A percentile compares a stretch with the other conserved stretches of the same genome.
phyloP scores from a whole-genome alignment of 108 stramenopile genomes.

The Skeletonema potamos region DNA sequence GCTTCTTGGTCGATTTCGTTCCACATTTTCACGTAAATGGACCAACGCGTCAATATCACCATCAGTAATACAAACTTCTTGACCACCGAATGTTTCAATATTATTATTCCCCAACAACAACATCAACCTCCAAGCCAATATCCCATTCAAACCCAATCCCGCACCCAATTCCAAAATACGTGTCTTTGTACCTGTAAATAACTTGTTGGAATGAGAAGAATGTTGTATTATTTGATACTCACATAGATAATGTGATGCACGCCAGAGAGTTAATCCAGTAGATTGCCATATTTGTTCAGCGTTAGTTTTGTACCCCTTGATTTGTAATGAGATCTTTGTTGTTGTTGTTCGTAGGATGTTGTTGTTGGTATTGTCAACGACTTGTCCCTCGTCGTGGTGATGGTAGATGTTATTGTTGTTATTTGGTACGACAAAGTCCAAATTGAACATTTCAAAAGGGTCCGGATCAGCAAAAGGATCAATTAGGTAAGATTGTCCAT shows the following conservation, averaged over 20 bases:
- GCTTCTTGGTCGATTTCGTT: slow-evolving; percentile 4
- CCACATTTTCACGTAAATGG: slow-evolving; percentile 40
- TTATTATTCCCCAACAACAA: neutral
- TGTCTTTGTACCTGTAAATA: neutral
- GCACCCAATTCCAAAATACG: slow-evolving; percentile 63
- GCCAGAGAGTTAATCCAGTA: slow-evolving; percentile 81
- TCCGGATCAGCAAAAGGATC: slow-evolving; percentile 25
- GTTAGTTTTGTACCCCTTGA: slow-evolving; percentile 56
- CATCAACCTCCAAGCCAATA: slow-evolving; percentile 50
- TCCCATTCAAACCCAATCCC: slow-evolving; percentile 70
- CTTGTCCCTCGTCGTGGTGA: slow-evolving; percentile 22
- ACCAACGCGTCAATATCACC: slow-evolving; percentile 43
- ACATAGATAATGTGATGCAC: slow-evolving; percentile 64
- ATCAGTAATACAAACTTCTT: slow-evolving; percentile 28
- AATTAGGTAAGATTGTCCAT: neutral
- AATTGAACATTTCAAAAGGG: slow-evolving; percentile 22
- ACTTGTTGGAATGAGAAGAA: too few relatives aligned
- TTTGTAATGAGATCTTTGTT: slow-evolving; percentile 39
- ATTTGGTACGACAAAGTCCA: slow-evolving; percentile 15
- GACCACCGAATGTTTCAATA: neutral
- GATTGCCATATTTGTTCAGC: slow-evolving; percentile 71
- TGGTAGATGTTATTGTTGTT: neutral
- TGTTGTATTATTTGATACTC: slow-evolving; percentile 65
- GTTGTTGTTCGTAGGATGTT: neutral
- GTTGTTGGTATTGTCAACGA: slow-evolving; percentile 9